These are phyloP conservation scores for Sarcodon aspratus DNA, from an alignment of 768 basidiomycete species.

Conservation along the genomic window DNA sequence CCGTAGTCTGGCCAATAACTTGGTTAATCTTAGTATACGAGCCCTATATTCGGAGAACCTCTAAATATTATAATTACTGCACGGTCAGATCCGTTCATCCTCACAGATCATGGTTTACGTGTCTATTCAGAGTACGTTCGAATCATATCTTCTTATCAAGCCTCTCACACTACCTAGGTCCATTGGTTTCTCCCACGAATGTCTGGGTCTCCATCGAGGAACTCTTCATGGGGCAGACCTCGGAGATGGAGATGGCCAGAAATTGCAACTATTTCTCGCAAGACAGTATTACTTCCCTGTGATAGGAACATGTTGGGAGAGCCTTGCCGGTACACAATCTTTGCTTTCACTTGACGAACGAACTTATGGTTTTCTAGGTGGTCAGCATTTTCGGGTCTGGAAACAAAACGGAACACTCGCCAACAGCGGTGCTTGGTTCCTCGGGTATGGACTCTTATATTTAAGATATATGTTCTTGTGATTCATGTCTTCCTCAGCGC, in stretches of 20 bases:
- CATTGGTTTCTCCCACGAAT: slow-evolving; percentile 75
- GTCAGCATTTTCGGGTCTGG: slow-evolving; percentile 86
- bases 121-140: slow-evolving; percentile 50
- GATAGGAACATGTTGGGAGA: slow-evolving; percentile 87
- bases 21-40: slow-evolving; percentile 44
- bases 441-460: slow-evolving; percentile 43
- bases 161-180: slow-evolving; percentile 32
- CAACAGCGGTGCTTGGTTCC: slow-evolving; percentile 74
- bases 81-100: slow-evolving; percentile 66
- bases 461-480: neutral
- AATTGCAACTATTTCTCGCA: slow-evolving; percentile 58
- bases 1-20: too few relatives aligned
- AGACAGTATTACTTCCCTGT: slow-evolving; percentile 71
- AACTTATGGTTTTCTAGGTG: slow-evolving; percentile 31
- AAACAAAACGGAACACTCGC: slow-evolving; percentile 72
- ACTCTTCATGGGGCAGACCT: slow-evolving; percentile 69
- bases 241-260: slow-evolving; percentile 70
- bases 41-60: slow-evolving; percentile 60
- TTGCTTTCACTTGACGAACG: neutral
- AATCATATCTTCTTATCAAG: neutral
- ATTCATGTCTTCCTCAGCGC: slow-evolving; percentile 29
- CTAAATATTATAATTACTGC: slow-evolving; percentile 77
- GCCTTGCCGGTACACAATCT: slow-evolving; percentile 27
- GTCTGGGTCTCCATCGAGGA: slow-evolving; percentile 70
- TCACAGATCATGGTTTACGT: slow-evolving; percentile 63